Evolutionary conservation across 495 filamentous ascomycete species (phyloP), one percentile per base, ranked within the genome.

Genomic region (Trichoderma orchidacearum): DNA sequence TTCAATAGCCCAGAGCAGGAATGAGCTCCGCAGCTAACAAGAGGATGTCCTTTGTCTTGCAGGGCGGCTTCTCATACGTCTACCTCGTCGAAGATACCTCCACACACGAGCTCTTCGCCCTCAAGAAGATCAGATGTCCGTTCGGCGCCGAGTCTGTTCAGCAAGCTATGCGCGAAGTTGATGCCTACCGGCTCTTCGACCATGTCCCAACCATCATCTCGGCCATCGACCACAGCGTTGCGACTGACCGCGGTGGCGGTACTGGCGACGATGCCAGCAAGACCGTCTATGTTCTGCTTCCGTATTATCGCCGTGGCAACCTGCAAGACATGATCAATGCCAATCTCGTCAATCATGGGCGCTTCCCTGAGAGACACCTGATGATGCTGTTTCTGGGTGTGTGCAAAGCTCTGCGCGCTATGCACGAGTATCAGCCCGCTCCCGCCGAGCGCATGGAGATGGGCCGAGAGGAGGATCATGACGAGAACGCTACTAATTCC

Each of bases 311-410:
- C 58, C 76, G 93, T 36, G 93, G 93, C 18, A 98, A 98, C 63
- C 77, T 98, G 28, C 93, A 98, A 67, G 93, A 98, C 71, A 85
- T 92, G 41, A 96, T 98, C 75, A 98, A 98, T 65, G 93, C 93
- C 58, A 98, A 98, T 69, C 71, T 97, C 52, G 91, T 98, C 75
- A 97, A 98, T 68, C 89, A 95, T 60, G 88, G 87, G n/a, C 80
- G 76, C 51, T 96, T 98, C 64, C 93, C 93, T 0, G 91, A 95
- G 59, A 81, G 84, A 70, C 75, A 82, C 60, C 72, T 98, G 50
- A 91, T 97, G 92, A 75, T 81, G 60, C 68, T 98, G 63, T 95
- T 97, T 63, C 73, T 96, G 31, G 93, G 93, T 6, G 90, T 98
- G 3, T 96, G 93, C 61, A 77, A 83, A 58, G 94, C 90, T 15